Percentiles rank a stretch among this genome's conserved stretches.
Evolutionary conservation across 2,329 filamentous ascomycete genomes (phyloP).

Genomic region (Gaeumannomyces tritici): DNA sequence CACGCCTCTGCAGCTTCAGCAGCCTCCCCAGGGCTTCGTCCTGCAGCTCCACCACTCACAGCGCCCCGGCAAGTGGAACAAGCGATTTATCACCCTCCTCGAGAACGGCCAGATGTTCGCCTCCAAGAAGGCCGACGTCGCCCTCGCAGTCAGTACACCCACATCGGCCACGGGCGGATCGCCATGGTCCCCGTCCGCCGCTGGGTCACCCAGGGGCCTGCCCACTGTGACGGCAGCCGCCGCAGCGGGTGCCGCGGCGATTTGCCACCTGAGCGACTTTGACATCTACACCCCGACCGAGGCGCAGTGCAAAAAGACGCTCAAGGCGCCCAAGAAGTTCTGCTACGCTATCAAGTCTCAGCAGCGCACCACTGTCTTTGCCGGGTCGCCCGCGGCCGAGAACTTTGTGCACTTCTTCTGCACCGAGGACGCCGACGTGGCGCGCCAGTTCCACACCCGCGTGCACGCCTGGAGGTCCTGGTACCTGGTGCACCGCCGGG

Average conservation of each 20-base stretch:
- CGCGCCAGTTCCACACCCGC: conserved; percentile 58
- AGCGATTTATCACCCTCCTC: conserved; percentile 67
- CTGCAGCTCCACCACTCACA: conserved; percentile 74
- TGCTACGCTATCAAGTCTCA: conserved; percentile 90
- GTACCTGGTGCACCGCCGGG: conserved; percentile 66
- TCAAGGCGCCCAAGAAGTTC: conserved; percentile 76
- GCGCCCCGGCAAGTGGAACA: conserved; percentile 78
- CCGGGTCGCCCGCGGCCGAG: conserved; percentile 47
- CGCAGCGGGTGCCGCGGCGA: conserved; percentile 43
- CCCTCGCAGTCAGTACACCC: conserved; percentile 20
- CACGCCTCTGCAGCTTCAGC: background rate
- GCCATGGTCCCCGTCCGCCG: background rate
- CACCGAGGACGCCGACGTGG: conserved; percentile 60
- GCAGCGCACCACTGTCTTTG: conserved; percentile 76
- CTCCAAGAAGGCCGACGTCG: conserved; percentile 60
- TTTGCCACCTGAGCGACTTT: conserved; percentile 86
- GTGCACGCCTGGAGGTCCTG: conserved; percentile 83
- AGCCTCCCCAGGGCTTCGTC: conserved; percentile 53
- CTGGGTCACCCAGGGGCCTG: background rate
- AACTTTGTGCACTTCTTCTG: conserved; percentile 92
- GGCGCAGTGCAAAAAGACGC: conserved; percentile 54
- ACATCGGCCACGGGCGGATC: background rate
- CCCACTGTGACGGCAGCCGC: background rate
- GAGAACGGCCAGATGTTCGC: conserved; percentile 61
- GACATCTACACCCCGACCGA: conserved; percentile 77